Percentiles rank a stretch among this genome's conserved stretches.
Evolutionary conservation across 495 filamentous ascomycete species (phyloP).

Genomic region (Pyrenopolyporus hunteri): DNA sequence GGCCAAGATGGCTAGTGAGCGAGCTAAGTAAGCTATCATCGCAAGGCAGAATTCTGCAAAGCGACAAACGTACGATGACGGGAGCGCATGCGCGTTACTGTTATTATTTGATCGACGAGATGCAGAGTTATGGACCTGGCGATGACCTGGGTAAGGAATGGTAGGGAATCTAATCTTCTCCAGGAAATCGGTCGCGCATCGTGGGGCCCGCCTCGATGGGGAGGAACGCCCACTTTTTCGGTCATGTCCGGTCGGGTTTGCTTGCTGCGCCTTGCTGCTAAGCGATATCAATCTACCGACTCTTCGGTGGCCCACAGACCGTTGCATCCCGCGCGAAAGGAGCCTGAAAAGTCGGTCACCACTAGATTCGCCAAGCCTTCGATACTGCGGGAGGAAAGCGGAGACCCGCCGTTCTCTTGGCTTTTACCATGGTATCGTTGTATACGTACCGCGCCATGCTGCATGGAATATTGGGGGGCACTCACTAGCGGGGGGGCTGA

Average conservation of each 20-base stretch:
- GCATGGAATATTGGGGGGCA: neutral
- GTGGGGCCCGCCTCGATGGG: neutral
- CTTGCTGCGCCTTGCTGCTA: constrained; percentile 36
- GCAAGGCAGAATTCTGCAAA: constrained; percentile 29
- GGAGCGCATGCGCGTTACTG: neutral
- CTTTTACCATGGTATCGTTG: neutral
- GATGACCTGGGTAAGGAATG: no score
- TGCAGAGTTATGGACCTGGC: neutral
- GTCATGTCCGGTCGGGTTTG: constrained; percentile 34
- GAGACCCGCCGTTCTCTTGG: constrained; percentile 1
- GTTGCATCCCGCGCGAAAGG: constrained; percentile 18
- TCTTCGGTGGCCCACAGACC: constrained; percentile 31
- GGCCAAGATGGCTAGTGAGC: neutral
- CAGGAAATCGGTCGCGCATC: neutral
- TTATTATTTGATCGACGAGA: neutral
- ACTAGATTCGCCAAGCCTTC: constrained; percentile 23
- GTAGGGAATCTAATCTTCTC: neutral
- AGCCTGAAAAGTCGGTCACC: constrained; percentile 34
- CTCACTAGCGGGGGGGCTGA: neutral
- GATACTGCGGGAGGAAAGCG: constrained; percentile 26
- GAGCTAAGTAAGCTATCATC: constrained; percentile 1
- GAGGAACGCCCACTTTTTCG: constrained; percentile 19
- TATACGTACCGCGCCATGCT: neutral
- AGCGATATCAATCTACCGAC: constrained; percentile 7
- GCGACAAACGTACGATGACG: neutral